These are phyloP conservation scores for Forsythia suspensa DNA, from an alignment of 257 asterid species.

Conservation along the genomic window DNA sequence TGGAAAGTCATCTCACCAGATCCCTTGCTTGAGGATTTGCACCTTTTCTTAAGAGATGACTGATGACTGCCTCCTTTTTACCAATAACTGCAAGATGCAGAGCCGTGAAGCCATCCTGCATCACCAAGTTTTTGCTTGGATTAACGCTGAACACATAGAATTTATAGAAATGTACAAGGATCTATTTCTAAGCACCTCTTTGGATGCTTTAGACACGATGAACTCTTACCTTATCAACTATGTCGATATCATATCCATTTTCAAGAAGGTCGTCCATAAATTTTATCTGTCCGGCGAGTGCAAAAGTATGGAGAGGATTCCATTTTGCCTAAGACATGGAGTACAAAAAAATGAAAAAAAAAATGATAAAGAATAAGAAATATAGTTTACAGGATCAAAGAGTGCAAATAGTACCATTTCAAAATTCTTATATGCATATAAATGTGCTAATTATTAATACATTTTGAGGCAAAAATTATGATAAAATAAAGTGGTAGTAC, in stretches of 20 bases:
- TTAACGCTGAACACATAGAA: neutral
- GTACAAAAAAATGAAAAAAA: slow-evolving; percentile 7
- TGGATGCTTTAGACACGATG: slow-evolving; percentile 1
- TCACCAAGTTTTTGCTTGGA: slow-evolving; percentile 14
- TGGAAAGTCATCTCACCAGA: slow-evolving; percentile 43
- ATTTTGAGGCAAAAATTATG: neutral
- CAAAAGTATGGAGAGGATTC: slow-evolving; percentile 83
- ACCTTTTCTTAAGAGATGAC: slow-evolving; percentile 92
- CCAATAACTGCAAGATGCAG: slow-evolving; percentile 84
- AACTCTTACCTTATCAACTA: slow-evolving; percentile 53
- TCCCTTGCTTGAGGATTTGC: slow-evolving; percentile 80
- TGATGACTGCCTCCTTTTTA: slow-evolving; percentile 84
- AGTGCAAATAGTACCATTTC: neutral
- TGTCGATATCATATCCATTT: slow-evolving; percentile 50
- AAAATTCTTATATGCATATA: neutral
- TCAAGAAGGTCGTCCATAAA: slow-evolving; percentile 74
- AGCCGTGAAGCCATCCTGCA: slow-evolving; percentile 88
- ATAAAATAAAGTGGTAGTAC: neutral
- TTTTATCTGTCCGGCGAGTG: slow-evolving; percentile 79
- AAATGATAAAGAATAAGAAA: neutral
- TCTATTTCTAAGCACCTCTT: slow-evolving; percentile 11
- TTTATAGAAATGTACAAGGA: neutral
- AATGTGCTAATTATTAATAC: neutral
- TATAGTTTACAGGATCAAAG: neutral
- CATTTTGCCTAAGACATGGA: slow-evolving; percentile 57